Evolutionary conservation across 345 rosid species (phyloP), one percentile per base, ranked within the genome.

Genomic region (Mercurialis annua): DNA sequence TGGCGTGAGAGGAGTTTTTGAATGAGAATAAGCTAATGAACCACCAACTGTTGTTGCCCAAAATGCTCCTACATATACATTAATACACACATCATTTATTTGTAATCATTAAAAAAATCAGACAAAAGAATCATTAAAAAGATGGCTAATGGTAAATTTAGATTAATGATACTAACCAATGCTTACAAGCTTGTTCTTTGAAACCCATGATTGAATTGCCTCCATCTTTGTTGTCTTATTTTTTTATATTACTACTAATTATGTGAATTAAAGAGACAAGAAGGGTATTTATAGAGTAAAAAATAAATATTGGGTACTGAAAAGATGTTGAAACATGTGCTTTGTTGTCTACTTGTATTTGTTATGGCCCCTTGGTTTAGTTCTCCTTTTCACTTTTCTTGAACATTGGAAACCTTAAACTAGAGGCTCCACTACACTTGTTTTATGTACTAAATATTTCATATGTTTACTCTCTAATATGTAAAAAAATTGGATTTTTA

Each of bases 11-110:
- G 85, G 81, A 61, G 86, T 76, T 60, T 59, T 81, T 18, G 83
- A 46, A 20, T 78, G 65, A 1, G 83, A 67, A 52, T 82, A 85
- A 67, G 84, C 88, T 4, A 88, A 66, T 11, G 93, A 88, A 47
- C 82, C 93, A 27, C 86, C 93, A 34, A 82, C 49, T 11, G 84
- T 77, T 0, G 93, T 69, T 56, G 89, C 90, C 93, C 93, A 85
- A 1, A 84, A 10, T n/a, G 79, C 86, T 59, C 90, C 93, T 85
- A 72, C 53, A n/a, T n/a, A n/a, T n/a, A n/a, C n/a, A n/a, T n/a
- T n/a, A 65, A 33, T 23, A 18, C 50, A 46, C 34, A 64, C 4
- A 58, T 46, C 46, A 63, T 1, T 6, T 9, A 8, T n/a, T 14
- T n/a, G 0, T 50, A 15, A 48, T 6, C 16, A 69, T 3, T 14